Percentiles rank a stretch among this genome's conserved stretches.
These are phyloP conservation scores for Tetrahymena elliotti DNA, from an alignment of 73 alveolate genomes.

Conservation along the genomic window DNA sequence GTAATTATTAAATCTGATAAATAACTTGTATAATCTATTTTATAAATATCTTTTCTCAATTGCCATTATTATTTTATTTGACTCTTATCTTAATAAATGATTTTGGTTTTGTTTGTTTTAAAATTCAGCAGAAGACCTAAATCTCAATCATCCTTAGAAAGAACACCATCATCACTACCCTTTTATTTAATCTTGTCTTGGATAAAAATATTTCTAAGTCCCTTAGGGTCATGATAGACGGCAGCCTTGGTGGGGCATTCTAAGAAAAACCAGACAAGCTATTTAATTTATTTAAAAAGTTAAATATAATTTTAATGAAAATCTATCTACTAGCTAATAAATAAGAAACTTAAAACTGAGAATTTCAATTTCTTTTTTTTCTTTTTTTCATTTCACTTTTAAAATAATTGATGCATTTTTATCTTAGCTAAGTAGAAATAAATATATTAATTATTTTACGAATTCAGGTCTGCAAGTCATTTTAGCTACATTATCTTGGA, in stretches of 20 bases:
- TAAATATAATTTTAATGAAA: not conserved
- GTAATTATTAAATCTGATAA: not conserved
- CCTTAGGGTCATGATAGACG: conserved; percentile 21
- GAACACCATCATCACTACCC: conserved; percentile 1
- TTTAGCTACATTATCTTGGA: conserved; percentile 30
- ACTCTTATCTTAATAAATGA: not conserved
- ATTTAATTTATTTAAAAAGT: not conserved
- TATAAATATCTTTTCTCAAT: not conserved
- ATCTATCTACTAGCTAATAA: too few species aligned
- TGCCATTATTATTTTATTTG: not conserved
- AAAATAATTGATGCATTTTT: too few species aligned
- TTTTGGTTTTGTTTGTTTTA: not conserved
- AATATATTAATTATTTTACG: not conserved
- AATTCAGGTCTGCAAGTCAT: conserved; percentile 31
- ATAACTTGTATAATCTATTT: not conserved
- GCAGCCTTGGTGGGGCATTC: conserved; percentile 45
- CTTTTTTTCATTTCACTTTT: not conserved
- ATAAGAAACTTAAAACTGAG: not conserved
- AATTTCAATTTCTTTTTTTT: too few species aligned
- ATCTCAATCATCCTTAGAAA: not conserved
- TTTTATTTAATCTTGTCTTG: conserved; percentile 9
- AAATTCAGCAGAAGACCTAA: not conserved
- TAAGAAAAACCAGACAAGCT: conserved; percentile 40
- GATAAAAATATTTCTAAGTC: conserved; percentile 27
- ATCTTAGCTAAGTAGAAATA: not conserved